A percentile compares a stretch with the other conserved stretches of the same genome.
Evolutionary conservation across 495 filamentous ascomycete species (phyloP).

Genomic region (Hyaloscypha finlandica): DNA sequence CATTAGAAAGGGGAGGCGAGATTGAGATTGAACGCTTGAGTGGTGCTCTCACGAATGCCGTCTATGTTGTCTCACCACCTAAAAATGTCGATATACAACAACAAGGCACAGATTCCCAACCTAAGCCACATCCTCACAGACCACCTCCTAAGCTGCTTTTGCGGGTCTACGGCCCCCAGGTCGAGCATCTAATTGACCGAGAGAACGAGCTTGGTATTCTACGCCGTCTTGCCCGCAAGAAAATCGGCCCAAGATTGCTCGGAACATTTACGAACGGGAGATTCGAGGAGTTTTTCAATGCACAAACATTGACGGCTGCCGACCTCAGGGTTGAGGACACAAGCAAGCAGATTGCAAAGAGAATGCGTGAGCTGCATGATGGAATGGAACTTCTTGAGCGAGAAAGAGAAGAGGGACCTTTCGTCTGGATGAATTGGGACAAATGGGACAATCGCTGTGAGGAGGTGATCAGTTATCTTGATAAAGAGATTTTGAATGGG

Average conservation of each 20-base stretch:
- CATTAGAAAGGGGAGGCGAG: slow-evolving; percentile 67
- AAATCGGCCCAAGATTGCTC: slow-evolving; percentile 89
- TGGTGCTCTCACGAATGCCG: slow-evolving; percentile 92
- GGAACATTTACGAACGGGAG: slow-evolving; percentile 95
- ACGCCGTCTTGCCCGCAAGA: slow-evolving; percentile 81
- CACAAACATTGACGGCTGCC: slow-evolving; percentile 70
- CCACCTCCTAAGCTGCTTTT: slow-evolving; percentile 73
- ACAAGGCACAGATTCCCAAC: slow-evolving; percentile 40
- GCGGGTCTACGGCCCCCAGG: slow-evolving; percentile 93
- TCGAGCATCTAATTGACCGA: slow-evolving; percentile 92
- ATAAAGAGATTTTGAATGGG: slow-evolving; percentile 60
- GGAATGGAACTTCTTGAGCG: slow-evolving; percentile 81
- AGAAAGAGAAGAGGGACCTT: slow-evolving; percentile 76
- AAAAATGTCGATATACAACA: slow-evolving; percentile 45
- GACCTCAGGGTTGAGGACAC: slow-evolving; percentile 82
- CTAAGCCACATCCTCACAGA: slow-evolving; percentile 15
- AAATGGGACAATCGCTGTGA: slow-evolving; percentile 86
- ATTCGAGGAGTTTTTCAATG: slow-evolving; percentile 91
- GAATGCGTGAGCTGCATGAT: slow-evolving; percentile 94
- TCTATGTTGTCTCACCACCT: slow-evolving; percentile 91
- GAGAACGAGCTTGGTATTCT: slow-evolving; percentile 88
- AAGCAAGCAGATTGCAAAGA: slow-evolving; percentile 93
- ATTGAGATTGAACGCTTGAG: slow-evolving; percentile 85
- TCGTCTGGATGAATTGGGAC: slow-evolving; percentile 92
- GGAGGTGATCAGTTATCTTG: slow-evolving; percentile 74